Percentiles rank a stretch among this genome's conserved stretches.
These are phyloP conservation scores for Neonothopanus nambi DNA, from an alignment of 1,284 basidiomycete species.

Conservation along the genomic window DNA sequence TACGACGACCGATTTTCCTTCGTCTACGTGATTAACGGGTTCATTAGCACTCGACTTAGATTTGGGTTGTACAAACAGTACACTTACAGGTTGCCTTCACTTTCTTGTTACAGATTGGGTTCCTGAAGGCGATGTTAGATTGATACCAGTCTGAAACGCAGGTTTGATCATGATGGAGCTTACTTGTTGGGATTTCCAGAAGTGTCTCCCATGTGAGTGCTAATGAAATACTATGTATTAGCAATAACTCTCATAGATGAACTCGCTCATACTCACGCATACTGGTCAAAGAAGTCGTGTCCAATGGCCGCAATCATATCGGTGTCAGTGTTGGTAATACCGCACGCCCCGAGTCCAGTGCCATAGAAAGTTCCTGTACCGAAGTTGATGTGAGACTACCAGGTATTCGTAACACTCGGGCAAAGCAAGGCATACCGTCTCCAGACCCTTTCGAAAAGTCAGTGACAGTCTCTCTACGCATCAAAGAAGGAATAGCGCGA, in stretches of 20 bases:
- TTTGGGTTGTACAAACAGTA: neutral
- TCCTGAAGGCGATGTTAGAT: slow-evolving; percentile 14
- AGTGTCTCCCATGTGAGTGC: slow-evolving; percentile 7
- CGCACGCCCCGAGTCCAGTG: slow-evolving; percentile 39
- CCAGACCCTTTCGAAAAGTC: slow-evolving; percentile 10
- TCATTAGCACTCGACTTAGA: neutral
- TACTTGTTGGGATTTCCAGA: slow-evolving; percentile 17
- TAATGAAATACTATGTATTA: slow-evolving; percentile 9
- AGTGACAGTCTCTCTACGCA: neutral
- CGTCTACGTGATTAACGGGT: neutral
- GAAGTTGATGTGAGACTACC: slow-evolving; percentile 16
- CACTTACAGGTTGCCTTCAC: slow-evolving; percentile 26
- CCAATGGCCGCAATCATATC: slow-evolving; percentile 37
- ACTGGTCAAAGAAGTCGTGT: slow-evolving; percentile 30
- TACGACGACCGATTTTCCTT: slow-evolving; percentile 12
- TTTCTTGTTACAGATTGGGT: slow-evolving; percentile 36
- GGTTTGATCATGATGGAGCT: slow-evolving; percentile 6
- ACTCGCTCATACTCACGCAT: slow-evolving; percentile 24
- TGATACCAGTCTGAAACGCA: neutral
- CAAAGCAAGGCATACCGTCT: slow-evolving; percentile 13
- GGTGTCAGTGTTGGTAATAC: slow-evolving; percentile 28
- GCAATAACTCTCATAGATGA: slow-evolving; percentile 7
- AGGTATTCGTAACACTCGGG: slow-evolving; percentile 4
- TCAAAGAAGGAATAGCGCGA: slow-evolving; percentile 1
- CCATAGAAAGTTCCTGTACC: slow-evolving; percentile 14